These are phyloP conservation scores for Debaryomyces psychrophilus DNA, from an alignment of 1,139 yeast genomes.

Conservation along the genomic window DNA sequence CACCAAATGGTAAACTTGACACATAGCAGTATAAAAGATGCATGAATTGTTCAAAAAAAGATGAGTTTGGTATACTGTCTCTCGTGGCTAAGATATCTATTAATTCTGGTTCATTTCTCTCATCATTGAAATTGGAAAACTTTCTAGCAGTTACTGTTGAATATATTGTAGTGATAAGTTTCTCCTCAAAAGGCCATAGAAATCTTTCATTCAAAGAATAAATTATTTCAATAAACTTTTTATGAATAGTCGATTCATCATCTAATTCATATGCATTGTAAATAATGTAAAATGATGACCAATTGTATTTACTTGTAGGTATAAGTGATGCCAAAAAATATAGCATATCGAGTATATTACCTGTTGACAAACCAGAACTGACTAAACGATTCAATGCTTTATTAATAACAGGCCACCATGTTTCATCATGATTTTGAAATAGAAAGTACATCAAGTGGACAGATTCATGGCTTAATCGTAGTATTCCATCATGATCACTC, in stretches of 20 bases:
- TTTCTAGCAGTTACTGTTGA: constrained; percentile 33
- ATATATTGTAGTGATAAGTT: constrained; percentile 33
- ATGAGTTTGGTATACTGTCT: constrained; percentile 36
- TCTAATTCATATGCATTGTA: constrained; percentile 21
- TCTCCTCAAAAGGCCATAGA: constrained; percentile 45
- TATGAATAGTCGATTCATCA: constrained; percentile 24
- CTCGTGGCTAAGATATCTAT: constrained; percentile 31
- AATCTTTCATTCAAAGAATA: constrained; percentile 30
- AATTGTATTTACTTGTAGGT: constrained; percentile 19
- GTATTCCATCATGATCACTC: not conserved
- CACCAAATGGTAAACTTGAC: constrained; percentile 30
- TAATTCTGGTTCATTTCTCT: constrained; percentile 28
- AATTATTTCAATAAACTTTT: constrained; percentile 34
- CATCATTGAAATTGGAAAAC: constrained; percentile 45
- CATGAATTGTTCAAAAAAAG: constrained; percentile 45
- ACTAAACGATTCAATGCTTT: constrained; percentile 15
- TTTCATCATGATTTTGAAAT: constrained; percentile 12
- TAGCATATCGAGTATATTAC: constrained; percentile 13
- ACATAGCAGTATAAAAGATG: constrained; percentile 37
- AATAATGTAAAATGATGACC: constrained; percentile 32
- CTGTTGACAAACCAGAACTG: not conserved
- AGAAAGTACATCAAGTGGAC: constrained; percentile 19
- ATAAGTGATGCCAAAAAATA: constrained; percentile 19
- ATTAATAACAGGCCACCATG: constrained; percentile 27
- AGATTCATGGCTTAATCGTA: constrained; percentile 17